These are phyloP conservation scores for Cetradonia linearis DNA, from an alignment of 495 filamentous ascomycete species.

Conservation along the genomic window DNA sequence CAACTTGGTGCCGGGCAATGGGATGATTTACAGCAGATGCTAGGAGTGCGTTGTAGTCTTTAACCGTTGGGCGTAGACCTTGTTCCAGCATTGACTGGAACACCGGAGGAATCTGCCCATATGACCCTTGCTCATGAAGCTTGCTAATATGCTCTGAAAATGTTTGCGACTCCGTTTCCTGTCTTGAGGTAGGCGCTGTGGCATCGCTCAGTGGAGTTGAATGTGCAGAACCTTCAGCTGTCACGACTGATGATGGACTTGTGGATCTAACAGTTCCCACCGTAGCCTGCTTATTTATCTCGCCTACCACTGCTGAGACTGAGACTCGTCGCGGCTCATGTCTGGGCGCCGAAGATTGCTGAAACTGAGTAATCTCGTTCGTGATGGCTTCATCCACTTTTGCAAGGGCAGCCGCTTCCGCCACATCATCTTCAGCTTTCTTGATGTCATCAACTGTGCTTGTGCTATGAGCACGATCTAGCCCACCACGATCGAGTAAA, in stretches of 20 bases:
- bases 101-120: slow-evolving; percentile 75
- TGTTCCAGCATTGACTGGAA: slow-evolving; percentile 78
- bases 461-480: slow-evolving; percentile 39
- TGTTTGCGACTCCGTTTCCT: slow-evolving; percentile 49
- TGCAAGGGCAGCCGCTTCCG: slow-evolving; percentile 43
- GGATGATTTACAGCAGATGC: slow-evolving; percentile 69
- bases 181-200: slow-evolving; percentile 28
- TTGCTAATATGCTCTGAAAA: slow-evolving; percentile 67
- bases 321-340: slow-evolving; percentile 3
- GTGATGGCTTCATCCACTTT: slow-evolving; percentile 57
- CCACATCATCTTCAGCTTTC: slow-evolving; percentile 43
- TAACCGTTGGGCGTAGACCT: slow-evolving; percentile 65
- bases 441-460: slow-evolving; percentile 49
- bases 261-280: slow-evolving; percentile 3
- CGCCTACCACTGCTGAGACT: not conserved
- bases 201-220: slow-evolving; percentile 18
- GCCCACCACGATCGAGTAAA: slow-evolving; percentile 16
- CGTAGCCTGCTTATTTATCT: not conserved
- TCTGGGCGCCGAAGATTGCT: slow-evolving; percentile 25
- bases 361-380: slow-evolving; percentile 45
- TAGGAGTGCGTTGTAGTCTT: slow-evolving; percentile 83
- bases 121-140: slow-evolving; percentile 55
- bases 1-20: slow-evolving; percentile 59
- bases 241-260: not conserved
- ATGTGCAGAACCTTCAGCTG: slow-evolving; percentile 4